phyloP scores from a whole-genome alignment of 1,284 basidiomycete genomes.

The Melampsora larici-populina region DNA sequence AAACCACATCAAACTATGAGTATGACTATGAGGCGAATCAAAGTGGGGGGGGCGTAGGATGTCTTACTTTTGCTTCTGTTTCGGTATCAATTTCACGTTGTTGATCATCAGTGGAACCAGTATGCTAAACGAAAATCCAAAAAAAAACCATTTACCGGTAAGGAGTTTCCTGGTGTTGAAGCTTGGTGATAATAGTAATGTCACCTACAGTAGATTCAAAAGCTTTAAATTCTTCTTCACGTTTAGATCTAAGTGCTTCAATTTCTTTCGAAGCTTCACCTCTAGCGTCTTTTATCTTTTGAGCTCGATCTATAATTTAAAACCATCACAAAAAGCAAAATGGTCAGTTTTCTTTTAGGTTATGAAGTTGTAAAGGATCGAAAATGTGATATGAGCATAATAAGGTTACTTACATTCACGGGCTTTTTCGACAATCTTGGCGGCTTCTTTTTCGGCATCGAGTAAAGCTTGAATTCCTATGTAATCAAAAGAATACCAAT shows the following conservation, averaged over 20 bases:
- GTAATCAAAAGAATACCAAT: not conserved
- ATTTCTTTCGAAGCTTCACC: conserved; percentile 42
- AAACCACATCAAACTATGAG: too few species aligned
- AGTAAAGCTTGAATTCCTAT: conserved; percentile 36
- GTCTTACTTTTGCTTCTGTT: conserved; percentile 3
- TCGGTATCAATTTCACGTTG: conserved; percentile 22
- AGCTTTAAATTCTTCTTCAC: conserved; percentile 37
- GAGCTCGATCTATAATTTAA: conserved; percentile 26
- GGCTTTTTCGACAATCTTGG: conserved; percentile 38
- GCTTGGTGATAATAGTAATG: not conserved
- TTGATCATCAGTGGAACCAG: conserved; percentile 31
- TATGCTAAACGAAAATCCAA: not conserved
- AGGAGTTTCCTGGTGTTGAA: not conserved
- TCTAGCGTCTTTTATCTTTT: conserved; percentile 39
- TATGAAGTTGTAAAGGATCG: not conserved
- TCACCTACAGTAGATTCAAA: conserved; percentile 8
- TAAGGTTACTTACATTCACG: conserved; percentile 25
- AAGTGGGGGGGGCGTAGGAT: too few species aligned
- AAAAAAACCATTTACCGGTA: not conserved
- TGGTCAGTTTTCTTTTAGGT: not conserved
- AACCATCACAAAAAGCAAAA: not conserved
- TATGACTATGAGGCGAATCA: too few species aligned
- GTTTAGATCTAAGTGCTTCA: conserved; percentile 29
- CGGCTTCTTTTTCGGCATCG: conserved; percentile 39
- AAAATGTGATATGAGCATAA: not conserved